Evolutionary conservation across 2,329 filamentous ascomycete genomes (phyloP).

Genomic region (Dryadomyces quercivorus): DNA sequence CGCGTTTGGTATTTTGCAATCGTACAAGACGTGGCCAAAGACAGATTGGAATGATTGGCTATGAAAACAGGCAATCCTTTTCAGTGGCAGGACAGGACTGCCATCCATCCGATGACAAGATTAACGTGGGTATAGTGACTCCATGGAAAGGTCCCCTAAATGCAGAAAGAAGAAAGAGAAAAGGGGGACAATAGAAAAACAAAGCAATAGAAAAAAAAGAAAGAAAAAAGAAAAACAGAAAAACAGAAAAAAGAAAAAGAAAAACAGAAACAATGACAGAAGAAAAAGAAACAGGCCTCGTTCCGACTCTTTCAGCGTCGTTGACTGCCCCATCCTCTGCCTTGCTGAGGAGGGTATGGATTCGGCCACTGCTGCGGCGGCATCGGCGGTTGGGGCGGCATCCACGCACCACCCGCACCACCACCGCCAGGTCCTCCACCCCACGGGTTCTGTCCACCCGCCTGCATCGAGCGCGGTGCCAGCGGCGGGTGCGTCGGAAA

Average conservation of each 20-base stretch:
- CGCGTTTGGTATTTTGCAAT: too few relatives aligned
- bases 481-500: background rate
- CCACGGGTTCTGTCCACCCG: background rate
- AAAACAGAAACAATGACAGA: too few relatives aligned
- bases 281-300: background rate
- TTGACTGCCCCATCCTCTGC: background rate
- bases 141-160: too few relatives aligned
- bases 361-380: conserved; percentile 3
- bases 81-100: too few relatives aligned
- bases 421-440: too few relatives aligned
- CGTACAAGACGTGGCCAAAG: too few relatives aligned
- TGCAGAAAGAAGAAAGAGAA: background rate
- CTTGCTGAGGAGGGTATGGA: background rate
- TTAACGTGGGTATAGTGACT: too few relatives aligned
- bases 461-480: background rate
- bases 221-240: background rate
- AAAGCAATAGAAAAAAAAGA: background rate
- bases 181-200: background rate
- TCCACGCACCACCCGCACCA: background rate
- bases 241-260: background rate
- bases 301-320: background rate
- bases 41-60: too few relatives aligned
- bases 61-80: too few relatives aligned
- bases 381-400: background rate
- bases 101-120: too few relatives aligned